Percentiles rank a stretch among this genome's conserved stretches.
phyloP scores from a whole-genome alignment of 2,329 filamentous ascomycete genomes.

The Albophoma yamanashiensis region DNA sequence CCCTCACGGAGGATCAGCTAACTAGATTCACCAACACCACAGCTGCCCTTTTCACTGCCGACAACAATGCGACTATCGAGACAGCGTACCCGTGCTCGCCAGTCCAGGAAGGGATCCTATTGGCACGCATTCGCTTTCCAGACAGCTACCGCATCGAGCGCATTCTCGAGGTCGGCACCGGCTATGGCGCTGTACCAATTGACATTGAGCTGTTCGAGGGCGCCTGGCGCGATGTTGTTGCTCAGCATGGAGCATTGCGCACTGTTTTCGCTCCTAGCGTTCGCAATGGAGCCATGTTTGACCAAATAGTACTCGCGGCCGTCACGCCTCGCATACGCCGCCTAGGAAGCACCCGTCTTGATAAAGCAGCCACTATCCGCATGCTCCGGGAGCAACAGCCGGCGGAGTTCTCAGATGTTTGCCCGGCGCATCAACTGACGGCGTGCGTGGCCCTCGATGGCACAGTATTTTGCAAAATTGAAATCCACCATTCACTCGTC shows the following conservation, averaged over 20 bases:
- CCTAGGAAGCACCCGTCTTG: background rate
- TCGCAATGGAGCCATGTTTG: conserved; percentile 9
- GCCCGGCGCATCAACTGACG: background rate
- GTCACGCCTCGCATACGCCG: background rate
- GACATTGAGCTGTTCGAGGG: conserved; percentile 20
- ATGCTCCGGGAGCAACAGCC: background rate
- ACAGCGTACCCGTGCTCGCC: conserved; percentile 39
- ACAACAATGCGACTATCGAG: conserved; percentile 16
- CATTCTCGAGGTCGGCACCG: conserved; percentile 21
- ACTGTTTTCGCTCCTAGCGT: background rate
- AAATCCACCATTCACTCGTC: background rate
- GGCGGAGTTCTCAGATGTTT: background rate
- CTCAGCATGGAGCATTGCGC: background rate
- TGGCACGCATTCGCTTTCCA: conserved; percentile 29
- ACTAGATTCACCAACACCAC: background rate
- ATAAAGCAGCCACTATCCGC: background rate
- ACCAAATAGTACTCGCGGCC: background rate
- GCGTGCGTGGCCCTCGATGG: background rate
- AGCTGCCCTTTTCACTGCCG: background rate
- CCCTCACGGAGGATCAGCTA: background rate
- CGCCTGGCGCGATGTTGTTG: conserved; percentile 23
- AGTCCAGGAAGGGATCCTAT: conserved; percentile 37
- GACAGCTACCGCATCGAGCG: conserved; percentile 34
- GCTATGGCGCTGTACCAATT: background rate
- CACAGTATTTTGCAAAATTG: background rate